These are phyloP conservation scores for Bacterosira constricta DNA, from an alignment of 108 stramenopile species.

Conservation along the genomic window DNA sequence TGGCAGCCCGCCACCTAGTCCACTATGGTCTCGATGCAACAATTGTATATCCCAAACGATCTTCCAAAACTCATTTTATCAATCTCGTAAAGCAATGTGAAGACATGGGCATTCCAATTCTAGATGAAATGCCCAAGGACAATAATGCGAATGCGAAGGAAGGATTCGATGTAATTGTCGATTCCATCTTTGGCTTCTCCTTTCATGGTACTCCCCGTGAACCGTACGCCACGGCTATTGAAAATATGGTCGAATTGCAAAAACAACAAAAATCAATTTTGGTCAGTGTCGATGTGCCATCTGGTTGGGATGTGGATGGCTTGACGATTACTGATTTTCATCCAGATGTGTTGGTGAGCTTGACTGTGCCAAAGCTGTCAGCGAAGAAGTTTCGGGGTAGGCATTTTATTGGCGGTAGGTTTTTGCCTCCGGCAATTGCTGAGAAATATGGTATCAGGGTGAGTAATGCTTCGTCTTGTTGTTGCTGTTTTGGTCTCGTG, in stretches of 20 bases:
- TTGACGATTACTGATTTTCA: conserved; percentile 16
- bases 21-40: conserved; percentile 88
- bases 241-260: conserved; percentile 57
- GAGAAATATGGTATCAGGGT: conserved; percentile 79
- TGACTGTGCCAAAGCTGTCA: conserved; percentile 93
- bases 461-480: no score
- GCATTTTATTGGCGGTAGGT: conserved; percentile 95
- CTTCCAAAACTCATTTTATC: conserved; percentile 56
- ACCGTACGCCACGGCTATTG: conserved; percentile 88
- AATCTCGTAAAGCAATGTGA: conserved; percentile 91
- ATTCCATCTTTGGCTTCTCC: conserved; percentile 97
- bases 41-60: conserved; percentile 91
- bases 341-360: conserved; percentile 86
- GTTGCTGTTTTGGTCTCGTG: background rate
- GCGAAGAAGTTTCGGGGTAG: conserved; percentile 73
- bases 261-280: conserved; percentile 48
- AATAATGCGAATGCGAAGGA: background rate
- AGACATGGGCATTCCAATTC: conserved; percentile 80
- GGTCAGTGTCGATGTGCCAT: conserved; percentile 94
- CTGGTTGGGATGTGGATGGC: conserved; percentile 94
- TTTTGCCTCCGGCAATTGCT: conserved; percentile 83
- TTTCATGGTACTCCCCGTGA: conserved; percentile 80
- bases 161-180: conserved; percentile 83
- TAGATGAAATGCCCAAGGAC: conserved; percentile 58
- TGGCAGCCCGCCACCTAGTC: conserved; percentile 94